phyloP scores from a whole-genome alignment of 2,329 filamentous ascomycete species.

The Trichophyton simii region DNA sequence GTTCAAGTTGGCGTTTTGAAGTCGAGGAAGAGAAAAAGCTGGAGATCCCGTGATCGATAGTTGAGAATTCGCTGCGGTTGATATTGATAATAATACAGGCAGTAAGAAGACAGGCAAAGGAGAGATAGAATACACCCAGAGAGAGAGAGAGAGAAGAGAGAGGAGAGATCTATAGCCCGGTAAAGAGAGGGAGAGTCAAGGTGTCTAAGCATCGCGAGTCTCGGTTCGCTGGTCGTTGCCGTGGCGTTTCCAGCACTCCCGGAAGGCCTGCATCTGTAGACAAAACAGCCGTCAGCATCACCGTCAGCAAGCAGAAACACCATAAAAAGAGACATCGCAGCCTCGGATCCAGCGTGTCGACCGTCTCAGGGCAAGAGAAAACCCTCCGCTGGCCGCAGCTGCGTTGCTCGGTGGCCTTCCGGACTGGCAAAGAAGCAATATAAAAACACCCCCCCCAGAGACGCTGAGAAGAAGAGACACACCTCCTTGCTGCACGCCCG shows the following conservation, averaged over 20 bases:
- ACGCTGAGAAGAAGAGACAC: conserved; percentile 26
- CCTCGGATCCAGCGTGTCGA: too few species aligned
- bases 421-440: background rate
- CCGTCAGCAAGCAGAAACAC: background rate
- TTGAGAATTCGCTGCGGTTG: background rate
- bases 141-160: background rate
- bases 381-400: background rate
- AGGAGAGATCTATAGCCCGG: background rate
- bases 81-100: background rate
- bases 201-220: conserved; percentile 51
- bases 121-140: background rate
- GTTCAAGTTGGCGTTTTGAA: background rate
- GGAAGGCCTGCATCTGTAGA: conserved; percentile 73
- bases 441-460: background rate
- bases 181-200: too few species aligned
- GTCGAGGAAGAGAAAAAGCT: background rate
- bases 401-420: background rate
- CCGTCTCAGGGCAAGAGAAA: background rate
- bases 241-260: conserved; percentile 80
- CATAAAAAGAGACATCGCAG: too few species aligned
- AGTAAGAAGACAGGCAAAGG: background rate
- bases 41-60: conserved; percentile 1
- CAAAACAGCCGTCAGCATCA: background rate
- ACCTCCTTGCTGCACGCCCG: conserved; percentile 78
- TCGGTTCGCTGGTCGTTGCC: conserved; percentile 75